Conservation (phyloP, 495 filamentous ascomycete species). For the Filosporella fistucella region DNA sequence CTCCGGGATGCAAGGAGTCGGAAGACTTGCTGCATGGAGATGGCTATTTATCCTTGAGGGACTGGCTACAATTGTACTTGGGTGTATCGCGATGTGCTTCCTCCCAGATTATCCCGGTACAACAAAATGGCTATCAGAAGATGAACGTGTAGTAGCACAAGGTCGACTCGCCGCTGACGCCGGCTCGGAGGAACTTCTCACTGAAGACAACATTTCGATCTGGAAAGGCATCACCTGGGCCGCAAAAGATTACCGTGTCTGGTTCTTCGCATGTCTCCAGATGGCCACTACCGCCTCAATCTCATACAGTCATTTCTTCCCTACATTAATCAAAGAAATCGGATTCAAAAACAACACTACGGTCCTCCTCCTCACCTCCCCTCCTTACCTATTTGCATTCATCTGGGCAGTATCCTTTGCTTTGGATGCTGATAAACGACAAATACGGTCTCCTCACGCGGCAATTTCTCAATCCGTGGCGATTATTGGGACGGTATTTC, state of each 20-base stretch:
- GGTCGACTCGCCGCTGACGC: slow-evolving; percentile 17
- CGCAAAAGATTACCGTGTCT: slow-evolving; percentile 14
- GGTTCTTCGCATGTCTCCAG: slow-evolving; percentile 16
- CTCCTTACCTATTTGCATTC: slow-evolving; percentile 21
- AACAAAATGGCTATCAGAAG: slow-evolving; percentile 7
- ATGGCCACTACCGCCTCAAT: slow-evolving; percentile 16
- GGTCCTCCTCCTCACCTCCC: slow-evolving; percentile 17
- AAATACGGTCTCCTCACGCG: no score
- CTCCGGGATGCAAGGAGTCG: slow-evolving; percentile 33
- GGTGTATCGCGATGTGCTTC: slow-evolving; percentile 32
- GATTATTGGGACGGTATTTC: no score
- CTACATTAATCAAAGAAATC: slow-evolving; percentile 18
- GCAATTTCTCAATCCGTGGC: no score
- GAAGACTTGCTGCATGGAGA: slow-evolving; percentile 42
- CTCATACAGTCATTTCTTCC: slow-evolving; percentile 24
- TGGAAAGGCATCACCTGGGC: slow-evolving; percentile 16
- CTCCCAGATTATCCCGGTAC: slow-evolving; percentile 47
- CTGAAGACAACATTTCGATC: slow-evolving; percentile 13
- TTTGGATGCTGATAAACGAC: no score
- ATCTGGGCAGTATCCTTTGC: no score
- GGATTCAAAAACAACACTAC: slow-evolving; percentile 13
- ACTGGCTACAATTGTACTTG: slow-evolving; percentile 39
- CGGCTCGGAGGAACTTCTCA: slow-evolving; percentile 10
- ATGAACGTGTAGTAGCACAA: slow-evolving; percentile 18
- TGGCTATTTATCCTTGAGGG: slow-evolving; percentile 52